Conservation (phyloP, 2,329 filamentous ascomycete genomes). For the Xylariales sp. region DNA sequence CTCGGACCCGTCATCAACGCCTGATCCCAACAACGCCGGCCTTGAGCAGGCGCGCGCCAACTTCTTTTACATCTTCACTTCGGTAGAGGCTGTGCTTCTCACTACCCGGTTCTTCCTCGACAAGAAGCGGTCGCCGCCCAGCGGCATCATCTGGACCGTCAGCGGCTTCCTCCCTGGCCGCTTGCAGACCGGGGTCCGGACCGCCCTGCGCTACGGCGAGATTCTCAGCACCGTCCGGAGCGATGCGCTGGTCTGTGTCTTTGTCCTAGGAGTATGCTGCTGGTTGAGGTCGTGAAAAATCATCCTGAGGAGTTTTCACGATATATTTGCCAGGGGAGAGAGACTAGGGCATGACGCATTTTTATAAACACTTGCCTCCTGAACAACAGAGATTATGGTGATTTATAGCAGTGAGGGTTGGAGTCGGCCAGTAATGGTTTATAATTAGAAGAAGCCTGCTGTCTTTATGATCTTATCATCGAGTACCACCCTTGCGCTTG, state of each 20-base stretch:
- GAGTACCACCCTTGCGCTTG: too few relatives aligned
- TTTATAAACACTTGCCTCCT: too few relatives aligned
- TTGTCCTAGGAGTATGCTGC: slow-evolving; percentile 61
- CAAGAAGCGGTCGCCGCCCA: slow-evolving; percentile 50
- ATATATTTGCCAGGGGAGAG: neutral
- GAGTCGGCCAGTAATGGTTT: too few relatives aligned
- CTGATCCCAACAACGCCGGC: slow-evolving; percentile 11
- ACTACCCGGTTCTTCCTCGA: slow-evolving; percentile 69
- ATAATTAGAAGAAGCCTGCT: too few relatives aligned
- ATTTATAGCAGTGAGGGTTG: too few relatives aligned
- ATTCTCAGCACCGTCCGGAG: slow-evolving; percentile 68
- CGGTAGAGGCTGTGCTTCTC: slow-evolving; percentile 68
- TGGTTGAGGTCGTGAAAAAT: slow-evolving; percentile 38
- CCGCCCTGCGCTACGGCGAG: slow-evolving; percentile 61
- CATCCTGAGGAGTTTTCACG: neutral
- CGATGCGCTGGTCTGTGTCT: slow-evolving; percentile 73
- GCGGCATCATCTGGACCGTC: slow-evolving; percentile 60
- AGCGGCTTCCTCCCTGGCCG: slow-evolving; percentile 63
- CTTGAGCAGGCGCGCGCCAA: slow-evolving; percentile 36
- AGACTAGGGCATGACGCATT: too few relatives aligned
- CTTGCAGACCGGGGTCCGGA: slow-evolving; percentile 56
- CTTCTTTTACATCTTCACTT: slow-evolving; percentile 80
- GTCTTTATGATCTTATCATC: too few relatives aligned
- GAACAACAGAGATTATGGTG: too few relatives aligned
- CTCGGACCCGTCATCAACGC: slow-evolving; percentile 1